A percentile compares a stretch with the other conserved stretches of the same genome.
Conservation (phyloP, 148 eudicot genomes). For the Selenicereus undatus region DNA sequence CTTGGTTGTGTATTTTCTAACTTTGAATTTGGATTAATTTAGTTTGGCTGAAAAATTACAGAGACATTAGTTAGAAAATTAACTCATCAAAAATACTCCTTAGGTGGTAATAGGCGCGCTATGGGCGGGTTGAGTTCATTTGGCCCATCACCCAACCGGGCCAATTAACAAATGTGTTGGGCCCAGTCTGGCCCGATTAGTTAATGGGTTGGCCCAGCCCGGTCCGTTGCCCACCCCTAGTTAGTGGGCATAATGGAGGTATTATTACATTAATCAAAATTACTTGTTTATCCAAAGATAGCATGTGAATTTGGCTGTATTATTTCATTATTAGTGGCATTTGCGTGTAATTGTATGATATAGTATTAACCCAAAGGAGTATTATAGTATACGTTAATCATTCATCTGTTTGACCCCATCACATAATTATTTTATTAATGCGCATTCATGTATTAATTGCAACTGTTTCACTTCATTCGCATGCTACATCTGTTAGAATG, state of each 20-base stretch:
- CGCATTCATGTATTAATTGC: neutral
- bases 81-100: too few relatives aligned
- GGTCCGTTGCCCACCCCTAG: too few relatives aligned
- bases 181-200: too few relatives aligned
- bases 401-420: neutral
- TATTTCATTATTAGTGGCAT: neutral
- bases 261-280: neutral
- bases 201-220: too few relatives aligned
- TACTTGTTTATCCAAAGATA: conserved; percentile 3
- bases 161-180: too few relatives aligned
- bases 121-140: too few relatives aligned
- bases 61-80: too few relatives aligned
- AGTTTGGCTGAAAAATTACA: too few relatives aligned
- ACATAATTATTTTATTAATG: neutral
- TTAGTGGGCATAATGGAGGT: neutral
- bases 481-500: neutral
- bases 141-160: too few relatives aligned
- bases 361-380: neutral
- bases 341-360: neutral
- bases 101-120: too few relatives aligned
- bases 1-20: too few relatives aligned
- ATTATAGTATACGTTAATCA: neutral
- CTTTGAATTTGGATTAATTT: too few relatives aligned
- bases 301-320: neutral
- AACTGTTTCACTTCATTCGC: neutral